These are phyloP conservation scores for Aspergillus eucalypticola DNA, from an alignment of 2,329 filamentous ascomycete genomes.

Conservation along the genomic window DNA sequence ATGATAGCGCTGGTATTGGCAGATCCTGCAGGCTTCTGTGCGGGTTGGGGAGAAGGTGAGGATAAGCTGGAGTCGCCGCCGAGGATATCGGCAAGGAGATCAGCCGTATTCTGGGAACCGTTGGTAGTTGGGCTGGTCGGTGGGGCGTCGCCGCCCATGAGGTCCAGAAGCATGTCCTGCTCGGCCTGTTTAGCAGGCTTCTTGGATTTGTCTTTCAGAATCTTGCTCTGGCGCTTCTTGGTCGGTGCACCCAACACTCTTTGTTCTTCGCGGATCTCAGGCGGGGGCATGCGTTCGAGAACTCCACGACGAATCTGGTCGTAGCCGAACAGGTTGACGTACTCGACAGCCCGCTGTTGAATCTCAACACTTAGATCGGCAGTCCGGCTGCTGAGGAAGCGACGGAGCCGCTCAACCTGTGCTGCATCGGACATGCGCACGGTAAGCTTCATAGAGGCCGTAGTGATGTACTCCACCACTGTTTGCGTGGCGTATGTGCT, in stretches of 20 bases:
- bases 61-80: constrained; percentile 65
- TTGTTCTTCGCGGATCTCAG: constrained; percentile 94
- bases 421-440: constrained; percentile 78
- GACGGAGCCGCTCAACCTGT: constrained; percentile 83
- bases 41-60: constrained; percentile 56
- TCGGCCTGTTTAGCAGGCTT: constrained; percentile 79
- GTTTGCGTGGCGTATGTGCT: constrained; percentile 92
- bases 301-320: constrained; percentile 87
- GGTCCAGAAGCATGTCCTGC: constrained; percentile 85
- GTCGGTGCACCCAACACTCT: constrained; percentile 82
- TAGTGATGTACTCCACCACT: constrained; percentile 93
- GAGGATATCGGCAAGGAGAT: constrained; percentile 88
- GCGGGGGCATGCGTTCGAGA: constrained; percentile 94
- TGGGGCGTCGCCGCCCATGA: constrained; percentile 81
- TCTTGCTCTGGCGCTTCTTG: constrained; percentile 62
- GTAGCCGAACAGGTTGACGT: constrained; percentile 88
- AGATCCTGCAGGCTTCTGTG: constrained; percentile 47
- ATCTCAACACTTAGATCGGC: constrained; percentile 92
- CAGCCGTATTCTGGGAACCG: constrained; percentile 71
- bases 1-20: constrained; percentile 76
- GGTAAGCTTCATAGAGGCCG: constrained; percentile 90
- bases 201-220: constrained; percentile 72
- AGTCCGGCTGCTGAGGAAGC: constrained; percentile 74
- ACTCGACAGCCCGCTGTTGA: constrained; percentile 94
- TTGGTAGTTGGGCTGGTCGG: constrained; percentile 57